These are phyloP conservation scores for Heliamphora pulchella DNA, from an alignment of 179 eudicot species.

Conservation along the genomic window DNA sequence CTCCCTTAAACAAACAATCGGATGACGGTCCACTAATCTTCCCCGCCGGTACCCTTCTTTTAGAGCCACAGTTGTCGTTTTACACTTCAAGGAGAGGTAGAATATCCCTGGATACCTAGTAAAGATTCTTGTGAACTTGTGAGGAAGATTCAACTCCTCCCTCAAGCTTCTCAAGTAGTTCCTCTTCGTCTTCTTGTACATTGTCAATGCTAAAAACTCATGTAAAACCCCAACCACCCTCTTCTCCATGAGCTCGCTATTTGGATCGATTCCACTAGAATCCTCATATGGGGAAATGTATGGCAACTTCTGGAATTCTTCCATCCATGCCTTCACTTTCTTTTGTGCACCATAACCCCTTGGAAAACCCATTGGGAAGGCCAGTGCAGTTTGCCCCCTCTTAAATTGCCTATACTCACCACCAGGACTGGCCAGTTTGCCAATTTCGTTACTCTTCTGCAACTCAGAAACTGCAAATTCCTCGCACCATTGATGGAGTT, in stretches of 20 bases:
- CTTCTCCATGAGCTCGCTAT: constrained; percentile 90
- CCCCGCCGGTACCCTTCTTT: constrained; percentile 76
- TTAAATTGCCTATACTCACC: constrained; percentile 38
- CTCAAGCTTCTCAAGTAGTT: constrained; percentile 77
- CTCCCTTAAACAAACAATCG: constrained; percentile 44
- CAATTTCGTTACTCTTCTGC: constrained; percentile 41
- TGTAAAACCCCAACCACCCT: constrained; percentile 84
- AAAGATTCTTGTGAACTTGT: constrained; percentile 77
- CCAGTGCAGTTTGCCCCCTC: constrained; percentile 54
- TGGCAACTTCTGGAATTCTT: constrained; percentile 85
- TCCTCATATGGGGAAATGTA: constrained; percentile 87
- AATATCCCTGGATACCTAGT: constrained; percentile 92
- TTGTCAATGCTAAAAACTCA: constrained; percentile 76
- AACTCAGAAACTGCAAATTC: constrained; percentile 65
- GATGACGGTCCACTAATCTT: constrained; percentile 48
- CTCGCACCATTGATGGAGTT: constrained; percentile 49
- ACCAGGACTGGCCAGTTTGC: constrained; percentile 24
- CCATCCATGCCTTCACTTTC: constrained; percentile 92
- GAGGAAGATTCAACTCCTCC: constrained; percentile 76
- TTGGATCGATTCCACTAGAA: constrained; percentile 53
- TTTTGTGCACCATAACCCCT: constrained; percentile 79
- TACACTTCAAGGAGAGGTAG: constrained; percentile 85
- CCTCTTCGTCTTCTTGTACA: constrained; percentile 90
- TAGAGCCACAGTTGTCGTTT: constrained; percentile 74
- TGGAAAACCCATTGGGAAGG: constrained; percentile 74